Conservation (phyloP, 2,329 filamentous ascomycete genomes). For the Sarocladiaceae sp. region DNA sequence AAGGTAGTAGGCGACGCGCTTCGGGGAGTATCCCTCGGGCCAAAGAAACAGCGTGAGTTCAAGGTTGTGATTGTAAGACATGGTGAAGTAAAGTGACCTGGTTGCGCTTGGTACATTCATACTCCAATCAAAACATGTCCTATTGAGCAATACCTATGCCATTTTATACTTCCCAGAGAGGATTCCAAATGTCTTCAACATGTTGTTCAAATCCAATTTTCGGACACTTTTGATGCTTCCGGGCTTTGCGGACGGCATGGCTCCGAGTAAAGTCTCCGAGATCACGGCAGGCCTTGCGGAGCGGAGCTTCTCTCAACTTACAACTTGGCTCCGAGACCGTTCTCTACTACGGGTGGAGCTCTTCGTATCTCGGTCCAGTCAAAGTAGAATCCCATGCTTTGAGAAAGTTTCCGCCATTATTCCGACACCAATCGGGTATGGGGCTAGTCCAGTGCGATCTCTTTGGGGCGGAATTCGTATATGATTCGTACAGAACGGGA, state of each 20-base stretch:
- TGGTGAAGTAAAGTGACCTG: not conserved
- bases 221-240: not conserved
- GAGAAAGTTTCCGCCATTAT: not conserved
- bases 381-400: not conserved
- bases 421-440: not conserved
- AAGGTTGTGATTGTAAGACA: not conserved
- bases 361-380: not conserved
- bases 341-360: not conserved
- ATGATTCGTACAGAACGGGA: not conserved
- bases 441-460: not conserved
- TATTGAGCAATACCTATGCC: not conserved
- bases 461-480: not conserved
- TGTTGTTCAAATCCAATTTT: not conserved
- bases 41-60: slow-evolving; percentile 18
- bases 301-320: not conserved
- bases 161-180: not conserved
- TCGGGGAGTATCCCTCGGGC: slow-evolving; percentile 16
- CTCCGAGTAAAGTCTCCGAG: not conserved
- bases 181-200: not conserved
- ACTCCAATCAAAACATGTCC: not conserved
- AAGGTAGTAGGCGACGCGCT: slow-evolving; percentile 17
- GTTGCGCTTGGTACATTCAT: not conserved
- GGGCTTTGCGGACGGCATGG: not conserved
- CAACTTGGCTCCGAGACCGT: not conserved
- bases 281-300: not conserved